These are phyloP conservation scores for Ustilago tritici DNA, from an alignment of 1,284 basidiomycete species.

Conservation along the genomic window DNA sequence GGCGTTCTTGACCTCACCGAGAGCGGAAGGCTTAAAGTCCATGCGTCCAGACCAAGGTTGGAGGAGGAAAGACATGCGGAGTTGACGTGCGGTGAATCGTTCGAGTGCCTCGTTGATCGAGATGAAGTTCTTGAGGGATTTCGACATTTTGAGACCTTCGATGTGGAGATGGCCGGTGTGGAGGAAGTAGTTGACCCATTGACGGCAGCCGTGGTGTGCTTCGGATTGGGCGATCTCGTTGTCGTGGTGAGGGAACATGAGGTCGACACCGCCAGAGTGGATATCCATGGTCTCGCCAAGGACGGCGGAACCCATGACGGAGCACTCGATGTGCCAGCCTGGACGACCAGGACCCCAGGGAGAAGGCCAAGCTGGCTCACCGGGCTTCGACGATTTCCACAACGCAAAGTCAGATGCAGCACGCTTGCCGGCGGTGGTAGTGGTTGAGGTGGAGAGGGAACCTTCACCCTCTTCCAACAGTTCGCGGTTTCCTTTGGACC, in stretches of 20 bases:
- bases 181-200: conserved; percentile 99
- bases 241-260: conserved; percentile 99
- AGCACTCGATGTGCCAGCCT: conserved; percentile 99
- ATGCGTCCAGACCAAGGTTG: conserved; percentile 92
- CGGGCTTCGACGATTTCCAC: conserved; percentile 97
- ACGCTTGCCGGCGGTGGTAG: conserved; percentile 75
- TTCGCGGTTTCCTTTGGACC: conserved; percentile 92
- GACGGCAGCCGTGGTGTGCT: conserved; percentile 84
- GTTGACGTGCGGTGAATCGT: conserved; percentile 85
- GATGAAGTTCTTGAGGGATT: conserved; percentile 99
- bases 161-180: conserved; percentile 99
- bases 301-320: conserved; percentile 95
- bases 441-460: conserved; percentile 71
- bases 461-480: conserved; percentile 94
- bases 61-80: conserved; percentile 92
- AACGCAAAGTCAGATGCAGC: conserved; percentile 87
- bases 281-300: conserved; percentile 95
- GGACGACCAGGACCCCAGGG: conserved; percentile 97
- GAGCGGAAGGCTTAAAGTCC: conserved; percentile 90
- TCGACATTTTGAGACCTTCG: conserved; percentile 99
- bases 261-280: conserved; percentile 95
- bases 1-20: conserved; percentile 86
- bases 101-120: conserved; percentile 96
- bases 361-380: conserved; percentile 97
- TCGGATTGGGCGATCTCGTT: conserved; percentile 99